phyloP scores from a whole-genome alignment of 2,329 filamentous ascomycete genomes.

The Calonectria leucothoes region DNA sequence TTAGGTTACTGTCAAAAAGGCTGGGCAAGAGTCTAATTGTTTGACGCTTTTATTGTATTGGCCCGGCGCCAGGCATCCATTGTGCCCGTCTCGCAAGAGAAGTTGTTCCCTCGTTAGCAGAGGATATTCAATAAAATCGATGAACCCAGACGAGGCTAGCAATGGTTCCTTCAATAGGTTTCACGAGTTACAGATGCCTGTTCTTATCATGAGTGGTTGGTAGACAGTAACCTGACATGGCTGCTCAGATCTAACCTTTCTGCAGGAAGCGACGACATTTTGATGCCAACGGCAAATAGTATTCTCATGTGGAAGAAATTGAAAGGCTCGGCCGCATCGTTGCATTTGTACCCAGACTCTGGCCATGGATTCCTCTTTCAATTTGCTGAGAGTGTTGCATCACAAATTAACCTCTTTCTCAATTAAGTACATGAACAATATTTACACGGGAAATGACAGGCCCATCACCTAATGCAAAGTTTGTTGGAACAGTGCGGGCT shows the following conservation, averaged over 20 bases:
- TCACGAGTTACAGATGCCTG: slow-evolving; percentile 48
- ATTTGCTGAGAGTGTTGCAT: slow-evolving; percentile 46
- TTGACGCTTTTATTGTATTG: too few species aligned
- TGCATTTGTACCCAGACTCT: slow-evolving; percentile 50
- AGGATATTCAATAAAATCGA: too few species aligned
- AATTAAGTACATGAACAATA: slow-evolving; percentile 9
- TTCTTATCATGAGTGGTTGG: slow-evolving; percentile 51
- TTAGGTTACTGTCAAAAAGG: too few species aligned
- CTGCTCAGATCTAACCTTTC: neutral
- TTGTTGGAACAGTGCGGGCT: neutral
- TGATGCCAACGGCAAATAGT: slow-evolving; percentile 52
- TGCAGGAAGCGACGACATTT: slow-evolving; percentile 47
- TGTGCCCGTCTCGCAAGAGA: too few species aligned
- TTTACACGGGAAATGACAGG: neutral
- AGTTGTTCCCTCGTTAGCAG: too few species aligned
- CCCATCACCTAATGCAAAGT: neutral
- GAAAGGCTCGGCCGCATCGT: slow-evolving; percentile 42
- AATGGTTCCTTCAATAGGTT: slow-evolving; percentile 49
- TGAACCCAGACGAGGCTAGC: too few species aligned
- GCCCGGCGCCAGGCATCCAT: too few species aligned
- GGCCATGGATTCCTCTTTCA: slow-evolving; percentile 52
- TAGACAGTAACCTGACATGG: neutral
- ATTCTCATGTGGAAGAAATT: slow-evolving; percentile 51
- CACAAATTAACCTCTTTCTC: slow-evolving; percentile 48
- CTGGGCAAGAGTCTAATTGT: too few species aligned